These are phyloP conservation scores for Rhodotorula taiwanensis DNA, from an alignment of 768 basidiomycete species.

Conservation along the genomic window DNA sequence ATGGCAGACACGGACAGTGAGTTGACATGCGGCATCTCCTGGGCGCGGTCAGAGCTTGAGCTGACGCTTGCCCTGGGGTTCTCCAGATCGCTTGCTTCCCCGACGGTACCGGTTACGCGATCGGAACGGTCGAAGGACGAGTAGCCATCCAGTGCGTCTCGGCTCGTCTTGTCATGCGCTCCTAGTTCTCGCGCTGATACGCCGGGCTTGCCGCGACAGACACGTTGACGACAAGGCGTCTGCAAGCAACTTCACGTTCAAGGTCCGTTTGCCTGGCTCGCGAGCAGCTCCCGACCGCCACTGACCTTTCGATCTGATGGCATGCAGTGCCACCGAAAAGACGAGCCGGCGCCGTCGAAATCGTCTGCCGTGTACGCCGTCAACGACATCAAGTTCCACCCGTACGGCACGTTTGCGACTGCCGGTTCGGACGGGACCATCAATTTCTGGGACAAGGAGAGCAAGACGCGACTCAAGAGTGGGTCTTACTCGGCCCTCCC, in stretches of 20 bases:
- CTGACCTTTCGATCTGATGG: no score
- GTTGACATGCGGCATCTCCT: conserved; percentile 58
- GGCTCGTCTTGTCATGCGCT: neutral
- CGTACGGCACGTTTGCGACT: conserved; percentile 77
- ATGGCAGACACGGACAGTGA: conserved; percentile 76
- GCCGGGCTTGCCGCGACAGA: neutral
- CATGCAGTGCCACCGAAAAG: conserved; percentile 57
- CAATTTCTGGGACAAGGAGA: conserved; percentile 92
- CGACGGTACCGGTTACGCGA: conserved; percentile 45
- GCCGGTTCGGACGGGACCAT: conserved; percentile 74
- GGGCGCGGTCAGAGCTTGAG: neutral
- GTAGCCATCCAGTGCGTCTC: conserved; percentile 83
- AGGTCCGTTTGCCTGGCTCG: conserved; percentile 42
- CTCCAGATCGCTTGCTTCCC: conserved; percentile 46
- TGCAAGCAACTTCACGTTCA: conserved; percentile 81
- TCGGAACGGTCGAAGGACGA: conserved; percentile 55
- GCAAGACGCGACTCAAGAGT: conserved; percentile 78
- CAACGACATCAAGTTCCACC: conserved; percentile 79
- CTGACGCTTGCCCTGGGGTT: neutral
- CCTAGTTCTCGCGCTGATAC: neutral
- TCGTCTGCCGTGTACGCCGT: conserved; percentile 66
- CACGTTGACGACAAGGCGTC: conserved; percentile 31
- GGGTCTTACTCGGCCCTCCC: conserved; percentile 47
- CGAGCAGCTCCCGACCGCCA: neutral
- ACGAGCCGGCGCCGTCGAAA: conserved; percentile 54